Percentiles rank a stretch among this genome's conserved stretches.
Conservation (phyloP, 148 eudicot genomes). For the Silene conica region DNA sequence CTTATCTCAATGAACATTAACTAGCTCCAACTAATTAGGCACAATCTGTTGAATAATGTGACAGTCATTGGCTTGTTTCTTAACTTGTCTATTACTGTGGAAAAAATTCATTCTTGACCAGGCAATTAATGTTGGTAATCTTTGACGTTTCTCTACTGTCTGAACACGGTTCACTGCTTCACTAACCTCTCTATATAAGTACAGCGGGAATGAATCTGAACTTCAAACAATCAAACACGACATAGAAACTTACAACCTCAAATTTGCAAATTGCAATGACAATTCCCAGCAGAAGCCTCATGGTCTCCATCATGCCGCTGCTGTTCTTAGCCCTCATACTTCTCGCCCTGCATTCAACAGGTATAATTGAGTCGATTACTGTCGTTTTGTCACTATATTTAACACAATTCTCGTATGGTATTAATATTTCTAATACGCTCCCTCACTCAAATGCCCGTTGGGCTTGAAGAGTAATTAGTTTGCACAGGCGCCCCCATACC, state of each 20-base stretch:
- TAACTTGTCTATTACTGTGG: conserved; percentile 4
- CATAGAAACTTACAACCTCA: background rate
- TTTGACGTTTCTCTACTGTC: conserved; percentile 14
- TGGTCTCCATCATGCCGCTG: background rate
- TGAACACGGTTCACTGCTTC: background rate
- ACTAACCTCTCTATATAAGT: conserved; percentile 21
- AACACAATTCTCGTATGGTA: background rate
- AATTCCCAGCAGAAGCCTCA: background rate
- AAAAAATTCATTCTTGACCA: conserved; percentile 8
- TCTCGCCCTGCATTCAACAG: conserved; percentile 12
- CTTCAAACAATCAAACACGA: background rate
- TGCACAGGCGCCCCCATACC: no score
- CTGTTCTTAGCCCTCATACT: background rate
- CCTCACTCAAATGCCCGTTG: background rate
- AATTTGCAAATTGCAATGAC: background rate
- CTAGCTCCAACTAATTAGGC: background rate
- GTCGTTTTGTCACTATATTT: background rate
- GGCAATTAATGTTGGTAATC: background rate
- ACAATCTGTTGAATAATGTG: conserved; percentile 10
- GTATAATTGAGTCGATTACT: background rate
- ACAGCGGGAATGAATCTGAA: background rate
- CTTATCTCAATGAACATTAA: background rate
- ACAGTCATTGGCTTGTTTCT: conserved; percentile 9
- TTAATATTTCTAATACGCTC: no score
- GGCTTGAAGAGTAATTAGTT: no score